Evolutionary conservation across 768 basidiomycete species (phyloP).

Genomic region (Podaxis sp.): DNA sequence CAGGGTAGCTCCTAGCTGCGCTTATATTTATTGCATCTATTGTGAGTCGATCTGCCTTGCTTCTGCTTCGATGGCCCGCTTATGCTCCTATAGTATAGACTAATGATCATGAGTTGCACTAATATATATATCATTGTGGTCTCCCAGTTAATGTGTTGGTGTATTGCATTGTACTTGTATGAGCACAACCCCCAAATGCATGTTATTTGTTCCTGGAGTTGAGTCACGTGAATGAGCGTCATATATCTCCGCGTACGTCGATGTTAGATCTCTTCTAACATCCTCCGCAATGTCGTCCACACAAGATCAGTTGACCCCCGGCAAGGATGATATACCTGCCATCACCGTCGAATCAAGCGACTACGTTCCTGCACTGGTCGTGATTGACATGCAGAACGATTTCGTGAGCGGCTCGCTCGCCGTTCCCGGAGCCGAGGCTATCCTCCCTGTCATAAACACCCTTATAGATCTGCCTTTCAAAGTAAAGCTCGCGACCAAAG

Average conservation of each 20-base stretch:
- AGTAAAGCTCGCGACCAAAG: constrained; percentile 51
- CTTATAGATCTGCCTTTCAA: constrained; percentile 58
- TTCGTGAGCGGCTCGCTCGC: constrained; percentile 77
- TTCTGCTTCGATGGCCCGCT: not conserved
- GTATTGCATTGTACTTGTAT: not conserved
- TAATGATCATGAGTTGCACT: not conserved
- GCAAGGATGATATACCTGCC: not conserved
- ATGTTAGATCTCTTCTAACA: not conserved
- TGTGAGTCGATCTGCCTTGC: not conserved
- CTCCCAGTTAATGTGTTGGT: not conserved
- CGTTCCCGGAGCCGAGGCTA: constrained; percentile 56
- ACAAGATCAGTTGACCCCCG: not conserved
- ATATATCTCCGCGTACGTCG: not conserved
- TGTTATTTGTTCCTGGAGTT: not conserved
- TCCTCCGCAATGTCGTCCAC: not conserved
- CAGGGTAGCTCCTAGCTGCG: not conserved
- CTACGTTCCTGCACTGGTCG: constrained; percentile 54
- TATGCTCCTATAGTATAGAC: not conserved
- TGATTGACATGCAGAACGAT: constrained; percentile 84
- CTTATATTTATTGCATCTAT: not conserved
- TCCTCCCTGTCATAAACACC: constrained; percentile 54
- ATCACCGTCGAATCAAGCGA: constrained; percentile 14
- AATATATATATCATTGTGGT: not conserved
- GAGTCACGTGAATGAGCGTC: not conserved
- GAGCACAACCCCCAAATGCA: not conserved